Base-by-base conservation (phyloP, 768 basidiomycete species). In the Strobilomyces confusus region DNA sequence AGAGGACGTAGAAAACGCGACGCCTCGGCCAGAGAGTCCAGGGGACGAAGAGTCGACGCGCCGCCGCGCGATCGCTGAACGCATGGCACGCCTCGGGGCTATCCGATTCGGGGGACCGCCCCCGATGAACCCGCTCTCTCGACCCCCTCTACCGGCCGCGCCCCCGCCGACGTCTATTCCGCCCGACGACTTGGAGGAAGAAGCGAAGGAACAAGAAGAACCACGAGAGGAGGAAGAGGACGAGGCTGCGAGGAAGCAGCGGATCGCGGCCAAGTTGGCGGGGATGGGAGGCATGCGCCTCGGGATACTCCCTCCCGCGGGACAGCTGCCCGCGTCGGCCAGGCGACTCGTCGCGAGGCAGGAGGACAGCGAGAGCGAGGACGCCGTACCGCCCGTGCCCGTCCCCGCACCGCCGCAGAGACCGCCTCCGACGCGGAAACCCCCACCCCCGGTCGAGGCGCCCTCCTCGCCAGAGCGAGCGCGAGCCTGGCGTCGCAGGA, bases 31-130 rank as follows among this genome's bases (percentile, higher is more conserved):
- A 2, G 55, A 58, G 4, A 55, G 58, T 8, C 63, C 58, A n/a
- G 75, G 75, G 53, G 77, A 80, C 47, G 73, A 73, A 1, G 80
- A 80, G 51, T 77, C 81, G 22, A 70, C 69, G 2, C 77, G 85
- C 44, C 79, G 84, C 22, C 77, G 77, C 29, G 88, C 88, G 2
- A 89, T 97, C 34, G 92, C 93, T 1, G 92, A 95, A 53, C 80
- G 94, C n/a, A 95, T 97, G 93, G 93, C 93, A 1, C 91, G 84
- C 63, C 75, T 97, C 0, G 92, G 94, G 15, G 91, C 89, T 4
- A 85, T 95, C 64, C 82, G 80, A 56, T 87, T 94, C 58, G 91
- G 91, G 1, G 83, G 79, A 41, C 86, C 86, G 15, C 81, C 83
- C 1, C 56, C 62, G 11, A 69, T 66, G 61, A 65, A 63, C 40